Base-by-base conservation (phyloP, 495 filamentous ascomycete species). In the Aspergillus nidulans region DNA sequence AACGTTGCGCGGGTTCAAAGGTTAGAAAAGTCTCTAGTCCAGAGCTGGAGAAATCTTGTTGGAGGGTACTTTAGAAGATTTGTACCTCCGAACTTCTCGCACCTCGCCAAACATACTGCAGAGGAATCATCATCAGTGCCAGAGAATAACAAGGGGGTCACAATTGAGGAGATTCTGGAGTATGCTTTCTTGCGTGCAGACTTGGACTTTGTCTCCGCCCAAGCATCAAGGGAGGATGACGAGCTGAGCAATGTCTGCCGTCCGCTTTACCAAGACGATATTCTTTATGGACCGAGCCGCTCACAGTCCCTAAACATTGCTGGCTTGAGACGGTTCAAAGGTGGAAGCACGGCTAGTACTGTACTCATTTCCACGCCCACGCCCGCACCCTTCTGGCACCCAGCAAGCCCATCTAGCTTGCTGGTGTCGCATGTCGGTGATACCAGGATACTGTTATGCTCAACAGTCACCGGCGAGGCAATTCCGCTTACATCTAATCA, bases 21-120 rank as follows among this genome's bases (percentile, higher is more conserved):
- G 24, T 69, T 95, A 24, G 84, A 96, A 67, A 72, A 69, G 42
- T 72, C 74, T 10, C 79, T 98, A 12, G 74, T 97, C 4, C 68
- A 78, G n/a, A 81, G 81, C 38, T 98, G 95, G 86, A 86, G 82
- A 63, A 81, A 81, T 44, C 85, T 89, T 2, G 87, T 97, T 12
- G 94, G 95, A 25, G 94, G 94, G 26, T 98, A 98, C 69, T 98
- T 96, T 66, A 84, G 85, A 38, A 80, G 94, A 40, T 97, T 97
- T 73, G 82, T 83, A 57, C 91, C 94, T 10, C 61, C 83, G 10
- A 79, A 83, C 49, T 88, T 90, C 64, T 62, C 75, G 8, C 72
- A 71, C 47, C 45, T 56, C 3, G 53, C 24, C 18, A 41, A 28
- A 18, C 16, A 49, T 32, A 6, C 12, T n/a, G 59, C 63, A 45